These are phyloP conservation scores for Pisolithus tinctorius DNA, from an alignment of 768 basidiomycete species.

Conservation along the genomic window DNA sequence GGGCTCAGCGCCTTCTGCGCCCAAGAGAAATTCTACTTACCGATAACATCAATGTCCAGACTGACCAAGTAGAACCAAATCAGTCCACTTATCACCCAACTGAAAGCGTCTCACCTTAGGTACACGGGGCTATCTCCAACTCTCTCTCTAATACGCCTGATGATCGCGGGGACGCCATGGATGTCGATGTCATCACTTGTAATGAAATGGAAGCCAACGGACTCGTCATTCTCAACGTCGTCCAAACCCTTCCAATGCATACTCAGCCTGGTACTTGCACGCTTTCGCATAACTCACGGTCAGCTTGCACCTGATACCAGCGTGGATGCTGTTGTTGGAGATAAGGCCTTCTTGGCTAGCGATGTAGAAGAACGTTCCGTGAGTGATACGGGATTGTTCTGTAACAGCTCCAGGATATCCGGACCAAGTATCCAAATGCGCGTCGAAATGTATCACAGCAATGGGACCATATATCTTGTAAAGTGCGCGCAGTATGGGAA, in stretches of 20 bases:
- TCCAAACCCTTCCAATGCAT: slow-evolving; percentile 9
- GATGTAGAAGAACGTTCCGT: slow-evolving; percentile 82
- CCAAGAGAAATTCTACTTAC: slow-evolving; percentile 25
- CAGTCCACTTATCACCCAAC: neutral
- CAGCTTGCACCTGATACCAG: slow-evolving; percentile 78
- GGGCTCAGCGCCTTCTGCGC: neutral
- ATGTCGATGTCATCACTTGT: slow-evolving; percentile 82
- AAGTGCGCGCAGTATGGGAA: slow-evolving; percentile 78
- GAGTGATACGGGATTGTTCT: slow-evolving; percentile 64
- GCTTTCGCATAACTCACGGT: slow-evolving; percentile 30
- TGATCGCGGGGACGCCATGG: slow-evolving; percentile 61
- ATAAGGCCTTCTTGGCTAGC: slow-evolving; percentile 76
- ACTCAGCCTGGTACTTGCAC: neutral
- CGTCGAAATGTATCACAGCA: slow-evolving; percentile 81
- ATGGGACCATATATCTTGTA: slow-evolving; percentile 76
- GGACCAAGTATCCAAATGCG: slow-evolving; percentile 60
- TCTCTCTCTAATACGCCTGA: slow-evolving; percentile 60
- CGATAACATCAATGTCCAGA: slow-evolving; percentile 79
- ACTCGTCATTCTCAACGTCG: slow-evolving; percentile 54
- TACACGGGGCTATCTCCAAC: slow-evolving; percentile 75
- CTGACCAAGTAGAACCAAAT: slow-evolving; percentile 25
- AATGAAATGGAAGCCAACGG: slow-evolving; percentile 74
- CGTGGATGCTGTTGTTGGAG: slow-evolving; percentile 70
- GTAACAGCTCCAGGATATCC: slow-evolving; percentile 34
- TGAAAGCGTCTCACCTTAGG: slow-evolving; percentile 39